Percentiles rank a stretch among this genome's conserved stretches.
Conservation (phyloP, 768 basidiomycete species). For the Cubamyces lactineus region DNA sequence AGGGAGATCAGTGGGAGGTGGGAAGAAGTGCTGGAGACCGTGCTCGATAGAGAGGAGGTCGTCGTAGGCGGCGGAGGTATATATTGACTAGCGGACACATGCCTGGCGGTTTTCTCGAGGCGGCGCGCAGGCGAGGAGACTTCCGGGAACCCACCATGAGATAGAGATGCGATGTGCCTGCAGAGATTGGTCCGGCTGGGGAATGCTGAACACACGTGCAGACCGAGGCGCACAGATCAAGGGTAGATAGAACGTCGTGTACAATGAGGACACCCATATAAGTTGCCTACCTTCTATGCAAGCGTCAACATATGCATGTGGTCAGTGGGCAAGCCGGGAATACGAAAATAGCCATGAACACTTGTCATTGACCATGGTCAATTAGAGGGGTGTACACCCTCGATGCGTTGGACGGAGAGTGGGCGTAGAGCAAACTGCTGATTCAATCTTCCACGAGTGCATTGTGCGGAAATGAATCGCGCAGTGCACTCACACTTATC, state of each 20-base stretch:
- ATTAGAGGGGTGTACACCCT: too few relatives aligned
- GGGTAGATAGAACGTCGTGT: slow-evolving; percentile 5
- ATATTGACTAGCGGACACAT: slow-evolving; percentile 16
- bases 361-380: not conserved
- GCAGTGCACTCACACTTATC: slow-evolving; percentile 5
- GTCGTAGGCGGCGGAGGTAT: slow-evolving; percentile 10
- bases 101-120: slow-evolving; percentile 27
- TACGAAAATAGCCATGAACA: too few relatives aligned
- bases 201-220: slow-evolving; percentile 25
- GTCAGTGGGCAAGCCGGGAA: too few relatives aligned
- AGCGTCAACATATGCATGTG: too few relatives aligned
- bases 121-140: slow-evolving; percentile 11
- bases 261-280: not conserved
- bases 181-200: slow-evolving; percentile 18
- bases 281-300: not conserved
- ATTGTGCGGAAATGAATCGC: slow-evolving; percentile 22
- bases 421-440: not conserved
- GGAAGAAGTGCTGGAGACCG: slow-evolving; percentile 14
- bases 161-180: slow-evolving; percentile 24
- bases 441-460: slow-evolving; percentile 8
- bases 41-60: slow-evolving; percentile 14
- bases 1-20: slow-evolving; percentile 1
- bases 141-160: slow-evolving; percentile 19
- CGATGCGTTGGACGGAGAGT: not conserved
- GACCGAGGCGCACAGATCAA: slow-evolving; percentile 19